These are phyloP conservation scores for cucumber (Cucumis sativus) DNA, from an alignment of 306 rosid genomes.

Conservation along the genomic window DNA sequence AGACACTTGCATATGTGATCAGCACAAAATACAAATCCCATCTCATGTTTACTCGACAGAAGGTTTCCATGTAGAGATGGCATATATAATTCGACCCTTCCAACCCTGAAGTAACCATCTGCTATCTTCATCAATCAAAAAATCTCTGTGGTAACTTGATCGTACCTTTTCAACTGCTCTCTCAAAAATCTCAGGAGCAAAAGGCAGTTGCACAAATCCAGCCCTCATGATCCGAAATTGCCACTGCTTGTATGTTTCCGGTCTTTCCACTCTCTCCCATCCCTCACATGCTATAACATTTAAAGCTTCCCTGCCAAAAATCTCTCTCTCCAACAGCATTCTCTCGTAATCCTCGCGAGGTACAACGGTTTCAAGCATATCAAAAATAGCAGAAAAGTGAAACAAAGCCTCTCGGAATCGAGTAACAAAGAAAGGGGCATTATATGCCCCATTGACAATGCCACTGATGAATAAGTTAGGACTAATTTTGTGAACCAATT, in stretches of 20 bases:
- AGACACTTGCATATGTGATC: background rate
- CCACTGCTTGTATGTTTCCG: slow-evolving; percentile 95
- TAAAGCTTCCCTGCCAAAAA: slow-evolving; percentile 80
- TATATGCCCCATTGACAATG: slow-evolving; percentile 64
- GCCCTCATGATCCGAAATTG: slow-evolving; percentile 75
- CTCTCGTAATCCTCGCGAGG: slow-evolving; percentile 78
- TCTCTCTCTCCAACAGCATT: slow-evolving; percentile 78
- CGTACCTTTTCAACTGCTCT: slow-evolving; percentile 42
- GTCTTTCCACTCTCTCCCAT: slow-evolving; percentile 87
- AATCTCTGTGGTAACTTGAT: slow-evolving; percentile 60
- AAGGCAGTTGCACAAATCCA: slow-evolving; percentile 49
- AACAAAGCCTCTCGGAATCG: slow-evolving; percentile 85
- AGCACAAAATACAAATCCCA: background rate
- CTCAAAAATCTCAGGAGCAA: slow-evolving; percentile 26
- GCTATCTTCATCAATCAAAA: slow-evolving; percentile 73
- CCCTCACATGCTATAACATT: slow-evolving; percentile 97
- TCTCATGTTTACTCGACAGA: slow-evolving; percentile 10
- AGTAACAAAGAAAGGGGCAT: slow-evolving; percentile 91
- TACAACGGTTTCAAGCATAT: slow-evolving; percentile 86
- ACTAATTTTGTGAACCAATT: slow-evolving; percentile 54
- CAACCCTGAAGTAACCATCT: slow-evolving; percentile 91
- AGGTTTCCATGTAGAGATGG: slow-evolving; percentile 80
- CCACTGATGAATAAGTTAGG: slow-evolving; percentile 75
- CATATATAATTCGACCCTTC: slow-evolving; percentile 80
- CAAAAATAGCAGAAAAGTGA: slow-evolving; percentile 82